phyloP scores from a whole-genome alignment of 345 rosid genomes.

The Hibiscus mutabilis region DNA sequence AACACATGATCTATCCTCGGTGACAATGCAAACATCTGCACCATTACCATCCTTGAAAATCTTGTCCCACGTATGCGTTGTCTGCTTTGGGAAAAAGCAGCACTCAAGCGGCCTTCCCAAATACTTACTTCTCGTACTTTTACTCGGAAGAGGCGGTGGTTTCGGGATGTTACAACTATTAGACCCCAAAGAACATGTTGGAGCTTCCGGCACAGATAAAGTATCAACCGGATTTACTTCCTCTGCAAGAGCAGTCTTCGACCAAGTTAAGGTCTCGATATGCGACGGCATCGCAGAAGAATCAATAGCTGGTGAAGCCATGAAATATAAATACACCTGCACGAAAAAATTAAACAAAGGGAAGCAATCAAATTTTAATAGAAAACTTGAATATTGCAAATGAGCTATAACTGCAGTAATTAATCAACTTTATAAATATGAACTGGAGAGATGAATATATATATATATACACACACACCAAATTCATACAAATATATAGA shows the following conservation, averaged over 20 bases:
- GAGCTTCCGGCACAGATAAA: constrained; percentile 36
- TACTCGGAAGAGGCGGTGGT: constrained; percentile 57
- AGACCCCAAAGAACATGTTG: constrained; percentile 27
- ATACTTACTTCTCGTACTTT: constrained; percentile 19
- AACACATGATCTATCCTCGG: constrained; percentile 32
- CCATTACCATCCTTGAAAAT: constrained; percentile 56
- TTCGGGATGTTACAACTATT: constrained; percentile 36
- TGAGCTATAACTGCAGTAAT: not conserved
- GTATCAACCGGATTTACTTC: constrained; percentile 33
- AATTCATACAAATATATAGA: not conserved
- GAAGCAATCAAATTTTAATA: not conserved
- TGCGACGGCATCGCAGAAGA: constrained; percentile 28
- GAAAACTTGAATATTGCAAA: not conserved
- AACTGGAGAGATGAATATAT: not conserved
- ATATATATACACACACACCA: not conserved
- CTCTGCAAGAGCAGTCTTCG: constrained; percentile 24
- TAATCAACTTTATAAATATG: not conserved
- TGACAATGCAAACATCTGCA: constrained; percentile 49
- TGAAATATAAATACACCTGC: constrained; percentile 14
- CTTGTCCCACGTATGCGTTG: constrained; percentile 53
- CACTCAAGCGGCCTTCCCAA: constrained; percentile 18
- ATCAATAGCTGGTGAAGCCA: constrained; percentile 50
- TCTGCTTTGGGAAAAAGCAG: constrained; percentile 41
- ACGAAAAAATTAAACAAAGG: not conserved
- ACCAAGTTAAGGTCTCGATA: constrained; percentile 32